These are phyloP conservation scores for Colletotrichum sp. DNA, from an alignment of 2,329 filamentous ascomycete species.

Conservation along the genomic window DNA sequence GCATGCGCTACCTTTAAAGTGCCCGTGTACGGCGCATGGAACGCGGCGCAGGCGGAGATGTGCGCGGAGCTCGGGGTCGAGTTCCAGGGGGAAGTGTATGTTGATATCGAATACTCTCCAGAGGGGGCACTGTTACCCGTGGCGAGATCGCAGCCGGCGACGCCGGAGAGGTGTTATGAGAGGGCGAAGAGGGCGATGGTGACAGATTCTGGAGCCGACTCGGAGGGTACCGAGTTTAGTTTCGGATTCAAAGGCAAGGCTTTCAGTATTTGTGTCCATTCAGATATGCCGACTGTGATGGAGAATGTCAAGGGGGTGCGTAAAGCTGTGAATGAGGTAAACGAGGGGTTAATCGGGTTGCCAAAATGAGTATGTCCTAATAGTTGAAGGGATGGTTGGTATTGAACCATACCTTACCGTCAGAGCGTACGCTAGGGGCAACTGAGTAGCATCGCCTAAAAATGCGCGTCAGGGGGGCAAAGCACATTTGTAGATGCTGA, in stretches of 20 bases:
- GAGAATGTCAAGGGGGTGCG: background rate
- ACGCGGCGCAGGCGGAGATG: slow-evolving; percentile 5
- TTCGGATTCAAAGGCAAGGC: background rate
- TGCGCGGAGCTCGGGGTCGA: slow-evolving; percentile 24
- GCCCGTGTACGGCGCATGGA: slow-evolving; percentile 29
- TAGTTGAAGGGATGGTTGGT: too few relatives aligned
- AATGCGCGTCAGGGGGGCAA: too few relatives aligned
- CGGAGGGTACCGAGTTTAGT: background rate
- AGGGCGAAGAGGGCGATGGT: background rate
- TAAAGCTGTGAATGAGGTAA: background rate
- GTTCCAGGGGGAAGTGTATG: background rate
- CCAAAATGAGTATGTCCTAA: too few relatives aligned
- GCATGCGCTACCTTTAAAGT: slow-evolving; percentile 30
- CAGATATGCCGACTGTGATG: background rate
- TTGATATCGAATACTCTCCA: background rate
- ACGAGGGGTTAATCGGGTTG: too few relatives aligned
- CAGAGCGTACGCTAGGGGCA: too few relatives aligned
- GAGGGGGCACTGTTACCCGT: background rate
- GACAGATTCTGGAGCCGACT: background rate
- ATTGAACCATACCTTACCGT: too few relatives aligned
- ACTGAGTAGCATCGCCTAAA: too few relatives aligned
- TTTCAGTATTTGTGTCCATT: background rate
- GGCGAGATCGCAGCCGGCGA: background rate
- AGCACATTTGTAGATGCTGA: too few relatives aligned
- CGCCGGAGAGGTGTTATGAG: background rate